These are phyloP conservation scores for Tetrahymena malaccensis DNA, from an alignment of 73 alveolate genomes.

Conservation along the genomic window DNA sequence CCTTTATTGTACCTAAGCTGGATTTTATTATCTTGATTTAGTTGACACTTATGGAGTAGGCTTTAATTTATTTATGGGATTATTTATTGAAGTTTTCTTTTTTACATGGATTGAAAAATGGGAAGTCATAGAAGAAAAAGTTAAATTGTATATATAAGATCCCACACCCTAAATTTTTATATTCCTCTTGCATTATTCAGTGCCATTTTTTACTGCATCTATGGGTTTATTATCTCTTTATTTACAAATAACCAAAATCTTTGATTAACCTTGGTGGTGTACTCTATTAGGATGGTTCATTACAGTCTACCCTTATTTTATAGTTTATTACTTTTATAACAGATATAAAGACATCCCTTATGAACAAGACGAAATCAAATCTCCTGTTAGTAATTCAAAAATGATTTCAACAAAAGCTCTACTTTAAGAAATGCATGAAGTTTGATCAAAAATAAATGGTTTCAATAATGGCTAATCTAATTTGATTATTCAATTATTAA, in stretches of 20 bases:
- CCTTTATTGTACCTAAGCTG: constrained; percentile 24
- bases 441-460: neutral
- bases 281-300: neutral
- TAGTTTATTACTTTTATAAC: neutral
- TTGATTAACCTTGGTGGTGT: neutral
- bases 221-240: neutral
- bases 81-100: neutral
- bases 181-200: neutral
- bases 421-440: neutral
- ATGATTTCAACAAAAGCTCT: neutral
- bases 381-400: neutral
- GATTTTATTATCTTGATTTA: constrained; percentile 11
- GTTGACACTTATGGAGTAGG: constrained; percentile 25
- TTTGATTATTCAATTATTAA: no score
- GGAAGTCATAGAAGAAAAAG: neutral
- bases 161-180: neutral
- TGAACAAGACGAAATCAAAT: neutral
- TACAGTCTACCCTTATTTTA: neutral
- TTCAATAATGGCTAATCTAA: no score
- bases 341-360: neutral
- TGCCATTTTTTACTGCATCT: neutral
- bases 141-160: neutral
- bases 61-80: neutral
- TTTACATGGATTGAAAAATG: neutral
- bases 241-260: neutral